phyloP scores from a whole-genome alignment of 1,139 yeast species.

The Candida frijolesensis region DNA sequence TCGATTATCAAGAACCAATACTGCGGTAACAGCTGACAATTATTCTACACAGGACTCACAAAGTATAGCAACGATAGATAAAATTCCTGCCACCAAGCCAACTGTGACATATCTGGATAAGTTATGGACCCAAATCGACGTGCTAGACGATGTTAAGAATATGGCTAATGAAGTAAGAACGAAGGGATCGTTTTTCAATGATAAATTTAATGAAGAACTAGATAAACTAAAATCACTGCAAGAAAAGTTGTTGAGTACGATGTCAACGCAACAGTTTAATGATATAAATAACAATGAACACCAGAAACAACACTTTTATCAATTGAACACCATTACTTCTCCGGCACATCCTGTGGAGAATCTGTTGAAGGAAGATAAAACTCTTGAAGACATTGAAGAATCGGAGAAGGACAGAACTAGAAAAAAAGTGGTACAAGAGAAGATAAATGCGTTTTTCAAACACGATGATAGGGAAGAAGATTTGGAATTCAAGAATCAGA shows the following conservation, averaged over 20 bases:
- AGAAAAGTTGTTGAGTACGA: constrained; percentile 55
- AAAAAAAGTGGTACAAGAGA: constrained; percentile 14
- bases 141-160: constrained; percentile 74
- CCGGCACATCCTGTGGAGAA: constrained; percentile 9
- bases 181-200: constrained; percentile 64
- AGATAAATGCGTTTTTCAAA: constrained; percentile 25
- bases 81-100: constrained; percentile 51
- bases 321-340: constrained; percentile 12
- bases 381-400: constrained; percentile 12
- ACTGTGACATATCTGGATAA: constrained; percentile 66
- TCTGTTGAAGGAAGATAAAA: constrained; percentile 10
- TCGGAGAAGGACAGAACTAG: constrained; percentile 12
- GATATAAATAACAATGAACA: constrained; percentile 19
- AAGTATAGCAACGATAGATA: constrained; percentile 43
- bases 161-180: constrained; percentile 59
- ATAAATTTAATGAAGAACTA: constrained; percentile 58
- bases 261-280: constrained; percentile 45
- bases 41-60: constrained; percentile 23
- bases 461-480: constrained; percentile 19
- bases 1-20: constrained; percentile 30
- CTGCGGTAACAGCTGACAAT: constrained; percentile 23
- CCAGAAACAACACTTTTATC: constrained; percentile 37
- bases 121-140: constrained; percentile 87
- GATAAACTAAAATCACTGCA: constrained; percentile 61
- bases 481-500: constrained; percentile 12